Base-by-base conservation (phyloP, 2,329 filamentous ascomycete species). In the Colletotrichum tanaceti region DNA sequence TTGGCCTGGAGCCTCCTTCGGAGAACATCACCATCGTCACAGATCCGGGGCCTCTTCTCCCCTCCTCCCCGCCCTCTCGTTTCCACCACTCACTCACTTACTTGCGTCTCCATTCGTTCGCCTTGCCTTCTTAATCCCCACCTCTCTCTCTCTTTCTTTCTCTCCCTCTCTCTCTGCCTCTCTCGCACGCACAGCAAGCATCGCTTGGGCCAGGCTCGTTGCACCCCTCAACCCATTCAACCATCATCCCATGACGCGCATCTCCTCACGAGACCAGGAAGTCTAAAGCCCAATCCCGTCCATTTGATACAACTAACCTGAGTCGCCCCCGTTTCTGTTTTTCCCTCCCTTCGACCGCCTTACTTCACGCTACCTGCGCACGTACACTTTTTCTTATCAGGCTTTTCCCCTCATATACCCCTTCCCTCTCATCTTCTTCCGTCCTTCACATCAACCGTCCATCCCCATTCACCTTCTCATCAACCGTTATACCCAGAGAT, bases 181-280 rank as follows among this genome's bases (percentile, higher is more conserved):
- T 44, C 38, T 55, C 38, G 28, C 5, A 24, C 53, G 7, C 32
- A 24, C 53, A 14, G 10, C 35, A 22, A 14, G 10, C 35, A 22
- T 52, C 35, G 58, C 58, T 43, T 47, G 58, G 58, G 47, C 47
- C 58, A 60, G 46, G 18, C 46, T 52, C 46, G 32, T 52, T 28
- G 46, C 58, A 60, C 58, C 35, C 57, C 18, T 41, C 44, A n/a
- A 39, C 32, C 57, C 32, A 32, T 20, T 49, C 46, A 57, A 28
- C 38, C 44, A 35, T 38, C 32, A 52, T 60, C 46, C 58, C 58
- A 60, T 60, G 46, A 60, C 46, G 46, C 58, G 22, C 22, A 52
- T 52, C 58, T 60, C 46, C 58, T 60, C 58, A 60, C 58, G 58
- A 60, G 46, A 60, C 58, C 58, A 60, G 46, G 58, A 60, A 60